These are phyloP conservation scores for Candida gorgasii DNA, from an alignment of 805 yeast genomes.

Conservation along the genomic window DNA sequence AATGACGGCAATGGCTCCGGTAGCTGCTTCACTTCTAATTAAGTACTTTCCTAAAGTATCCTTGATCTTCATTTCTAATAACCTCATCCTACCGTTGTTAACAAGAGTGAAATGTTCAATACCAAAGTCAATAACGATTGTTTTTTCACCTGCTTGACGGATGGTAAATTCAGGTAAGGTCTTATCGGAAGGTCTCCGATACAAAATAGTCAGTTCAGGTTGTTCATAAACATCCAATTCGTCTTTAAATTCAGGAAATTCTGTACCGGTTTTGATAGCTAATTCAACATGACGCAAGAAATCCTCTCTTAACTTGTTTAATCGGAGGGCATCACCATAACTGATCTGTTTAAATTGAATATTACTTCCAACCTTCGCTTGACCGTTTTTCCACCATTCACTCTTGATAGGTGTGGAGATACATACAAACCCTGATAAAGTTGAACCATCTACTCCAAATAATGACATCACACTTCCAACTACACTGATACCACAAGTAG, in stretches of 20 bases:
- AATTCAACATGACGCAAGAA: slow-evolving; percentile 8
- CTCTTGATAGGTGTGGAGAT: slow-evolving; percentile 92
- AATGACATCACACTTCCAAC: slow-evolving; percentile 98
- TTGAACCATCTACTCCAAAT: slow-evolving; percentile 94
- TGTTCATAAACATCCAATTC: slow-evolving; percentile 14
- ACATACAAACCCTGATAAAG: slow-evolving; percentile 96
- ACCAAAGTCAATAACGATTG: slow-evolving; percentile 33
- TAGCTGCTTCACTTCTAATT: slow-evolving; percentile 18
- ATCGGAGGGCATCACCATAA: slow-evolving; percentile 11
- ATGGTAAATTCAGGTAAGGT: slow-evolving; percentile 17
- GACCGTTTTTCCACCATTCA: slow-evolving; percentile 98
- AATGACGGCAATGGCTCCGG: slow-evolving; percentile 21
- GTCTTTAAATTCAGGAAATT: slow-evolving; percentile 11
- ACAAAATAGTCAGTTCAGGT: slow-evolving; percentile 9
- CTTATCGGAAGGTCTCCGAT: slow-evolving; percentile 8
- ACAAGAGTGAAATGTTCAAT: slow-evolving; percentile 25
- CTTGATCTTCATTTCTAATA: slow-evolving; percentile 17
- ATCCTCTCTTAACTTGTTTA: slow-evolving; percentile 10
- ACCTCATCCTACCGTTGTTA: slow-evolving; percentile 32
- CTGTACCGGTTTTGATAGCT: slow-evolving; percentile 68
- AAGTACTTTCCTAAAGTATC: background rate
- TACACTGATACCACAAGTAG: slow-evolving; percentile 93
- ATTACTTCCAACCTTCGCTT: slow-evolving; percentile 88
- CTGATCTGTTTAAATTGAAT: slow-evolving; percentile 75
- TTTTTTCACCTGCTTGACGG: slow-evolving; percentile 33